Percentiles rank a stretch among this genome's conserved stretches.
phyloP scores from a whole-genome alignment of 495 filamentous ascomycete genomes.

The Podospora sp. region DNA sequence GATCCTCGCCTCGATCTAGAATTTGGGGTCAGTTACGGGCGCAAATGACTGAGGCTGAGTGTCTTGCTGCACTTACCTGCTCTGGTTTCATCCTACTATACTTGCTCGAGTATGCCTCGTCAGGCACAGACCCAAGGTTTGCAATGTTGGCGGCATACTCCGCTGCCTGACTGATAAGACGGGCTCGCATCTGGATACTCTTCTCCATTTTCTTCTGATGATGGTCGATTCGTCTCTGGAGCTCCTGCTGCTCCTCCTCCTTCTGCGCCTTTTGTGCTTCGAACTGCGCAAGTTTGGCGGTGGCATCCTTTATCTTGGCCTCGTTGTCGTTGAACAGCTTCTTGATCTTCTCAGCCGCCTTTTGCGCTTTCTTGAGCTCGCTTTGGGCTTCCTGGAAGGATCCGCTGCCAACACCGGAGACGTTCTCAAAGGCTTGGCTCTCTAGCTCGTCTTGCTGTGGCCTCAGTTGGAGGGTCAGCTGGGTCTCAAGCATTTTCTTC shows the following conservation, averaged over 20 bases:
- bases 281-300: slow-evolving; percentile 59
- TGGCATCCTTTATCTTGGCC: slow-evolving; percentile 66
- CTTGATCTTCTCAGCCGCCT: slow-evolving; percentile 63
- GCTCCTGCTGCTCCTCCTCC: slow-evolving; percentile 69
- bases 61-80: slow-evolving; percentile 51
- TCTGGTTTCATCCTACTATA: slow-evolving; percentile 81
- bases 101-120: slow-evolving; percentile 83
- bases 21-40: slow-evolving; percentile 22
- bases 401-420: slow-evolving; percentile 58
- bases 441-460: slow-evolving; percentile 86
- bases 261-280: slow-evolving; percentile 66
- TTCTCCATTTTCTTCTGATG: slow-evolving; percentile 91
- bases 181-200: slow-evolving; percentile 81
- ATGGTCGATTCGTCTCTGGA: slow-evolving; percentile 79
- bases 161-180: slow-evolving; percentile 70
- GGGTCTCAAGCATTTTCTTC: slow-evolving; percentile 78
- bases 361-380: slow-evolving; percentile 76
- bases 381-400: slow-evolving; percentile 78
- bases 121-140: slow-evolving; percentile 88
- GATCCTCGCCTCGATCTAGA: slow-evolving; percentile 75
- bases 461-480: slow-evolving; percentile 81
- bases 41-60: too few species aligned
- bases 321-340: slow-evolving; percentile 73
- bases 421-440: slow-evolving; percentile 71
- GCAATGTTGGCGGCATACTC: slow-evolving; percentile 87